Evolutionary conservation across 106 monocot species (phyloP).

Genomic region (Iris macrosiphon): DNA sequence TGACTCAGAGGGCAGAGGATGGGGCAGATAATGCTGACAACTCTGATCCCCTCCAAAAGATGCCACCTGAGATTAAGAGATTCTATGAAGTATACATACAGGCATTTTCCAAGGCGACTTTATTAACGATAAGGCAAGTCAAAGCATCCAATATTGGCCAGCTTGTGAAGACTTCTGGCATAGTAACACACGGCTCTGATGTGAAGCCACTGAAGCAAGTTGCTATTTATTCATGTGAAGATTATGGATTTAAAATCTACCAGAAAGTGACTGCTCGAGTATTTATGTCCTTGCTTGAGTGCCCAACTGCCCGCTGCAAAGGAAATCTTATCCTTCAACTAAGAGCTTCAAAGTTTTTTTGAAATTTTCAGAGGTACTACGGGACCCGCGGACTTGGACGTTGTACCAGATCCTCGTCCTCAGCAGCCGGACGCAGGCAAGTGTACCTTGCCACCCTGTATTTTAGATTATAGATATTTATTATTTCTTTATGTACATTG

Average conservation of each 20-base stretch:
- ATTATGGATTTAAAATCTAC: constrained; percentile 96
- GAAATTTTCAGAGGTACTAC: constrained; percentile 99
- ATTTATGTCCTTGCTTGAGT: constrained; percentile 90
- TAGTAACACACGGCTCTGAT: constrained; percentile 94
- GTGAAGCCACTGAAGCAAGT: constrained; percentile 99
- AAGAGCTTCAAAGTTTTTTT: constrained; percentile 94
- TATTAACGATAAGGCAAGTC: constrained; percentile 83
- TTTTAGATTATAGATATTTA: no score
- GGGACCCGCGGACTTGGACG: no score
- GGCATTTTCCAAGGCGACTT: constrained; percentile 78
- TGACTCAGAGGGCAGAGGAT: constrained; percentile 93
- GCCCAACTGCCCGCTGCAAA: constrained; percentile 82
- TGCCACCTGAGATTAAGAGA: constrained; percentile 92
- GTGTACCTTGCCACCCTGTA: no score
- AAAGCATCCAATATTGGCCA: constrained; percentile 94
- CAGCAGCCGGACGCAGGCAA: no score
- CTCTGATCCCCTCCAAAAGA: constrained; percentile 66
- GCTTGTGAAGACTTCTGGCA: constrained; percentile 94
- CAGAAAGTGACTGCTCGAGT: constrained; percentile 98
- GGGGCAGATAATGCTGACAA: constrained; percentile 45
- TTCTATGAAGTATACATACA: constrained; percentile 97
- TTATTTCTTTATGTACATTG: no score
- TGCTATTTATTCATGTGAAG: constrained; percentile 99
- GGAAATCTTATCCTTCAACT: constrained; percentile 97
- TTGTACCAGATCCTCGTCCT: no score